A percentile compares a stretch with the other conserved stretches of the same genome.
Conservation (phyloP, 2,329 filamentous ascomycete species). For the Sporothrix inflata region DNA sequence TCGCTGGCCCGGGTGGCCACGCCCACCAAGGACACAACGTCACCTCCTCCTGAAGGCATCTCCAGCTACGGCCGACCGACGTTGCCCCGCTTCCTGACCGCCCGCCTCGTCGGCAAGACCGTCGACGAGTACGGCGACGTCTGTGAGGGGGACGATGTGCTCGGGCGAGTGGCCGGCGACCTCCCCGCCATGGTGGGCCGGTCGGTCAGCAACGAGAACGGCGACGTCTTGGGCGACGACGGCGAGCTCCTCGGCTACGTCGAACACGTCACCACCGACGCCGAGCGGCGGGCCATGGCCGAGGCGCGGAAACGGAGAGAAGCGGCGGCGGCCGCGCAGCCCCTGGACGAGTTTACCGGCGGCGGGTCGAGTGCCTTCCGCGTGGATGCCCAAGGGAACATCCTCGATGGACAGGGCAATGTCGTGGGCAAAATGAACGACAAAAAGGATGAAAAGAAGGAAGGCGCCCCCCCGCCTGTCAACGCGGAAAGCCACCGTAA, state of each 20-base stretch:
- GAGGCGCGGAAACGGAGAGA: not conserved
- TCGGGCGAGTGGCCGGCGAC: constrained; percentile 58
- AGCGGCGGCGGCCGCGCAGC: constrained; percentile 21
- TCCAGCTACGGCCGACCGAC: constrained; percentile 39
- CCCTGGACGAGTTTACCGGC: constrained; percentile 42
- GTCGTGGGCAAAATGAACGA: constrained; percentile 54
- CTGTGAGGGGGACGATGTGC: constrained; percentile 53
- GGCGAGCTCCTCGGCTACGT: constrained; percentile 52
- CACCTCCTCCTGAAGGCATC: constrained; percentile 15
- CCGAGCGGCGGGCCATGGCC: not conserved
- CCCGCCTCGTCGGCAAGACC: constrained; percentile 49
- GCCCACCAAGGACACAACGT: constrained; percentile 12
- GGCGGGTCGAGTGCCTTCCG: constrained; percentile 43
- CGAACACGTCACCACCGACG: constrained; percentile 41
- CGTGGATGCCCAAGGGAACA: constrained; percentile 52
- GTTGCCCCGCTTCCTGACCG: constrained; percentile 38
- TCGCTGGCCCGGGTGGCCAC: constrained; percentile 40
- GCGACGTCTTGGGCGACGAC: constrained; percentile 49
- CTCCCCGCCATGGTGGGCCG: constrained; percentile 59
- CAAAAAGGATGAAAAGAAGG: constrained; percentile 43
- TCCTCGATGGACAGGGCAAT: constrained; percentile 50
- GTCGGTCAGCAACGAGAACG: constrained; percentile 48
- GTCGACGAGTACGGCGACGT: constrained; percentile 61
- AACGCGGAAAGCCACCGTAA: constrained; percentile 45
- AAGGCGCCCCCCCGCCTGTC: constrained; percentile 32